A percentile compares a stretch with the other conserved stretches of the same genome.
These are phyloP conservation scores for Boletus reticulatus DNA, from an alignment of 768 basidiomycete genomes.

Conservation along the genomic window DNA sequence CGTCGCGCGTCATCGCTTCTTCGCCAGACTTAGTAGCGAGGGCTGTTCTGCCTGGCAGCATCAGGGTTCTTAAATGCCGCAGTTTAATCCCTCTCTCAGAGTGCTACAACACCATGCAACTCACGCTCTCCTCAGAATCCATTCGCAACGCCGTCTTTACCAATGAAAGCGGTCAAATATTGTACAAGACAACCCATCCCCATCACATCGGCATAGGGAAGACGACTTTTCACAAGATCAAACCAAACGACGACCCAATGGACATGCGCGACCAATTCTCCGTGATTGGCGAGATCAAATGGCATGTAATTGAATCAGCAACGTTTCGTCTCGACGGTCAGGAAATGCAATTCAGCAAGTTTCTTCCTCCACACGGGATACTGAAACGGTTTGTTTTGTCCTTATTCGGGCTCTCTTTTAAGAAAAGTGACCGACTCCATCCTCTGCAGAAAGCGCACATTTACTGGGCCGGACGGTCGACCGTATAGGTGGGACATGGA, in stretches of 20 bases:
- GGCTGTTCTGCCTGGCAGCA: too few relatives aligned
- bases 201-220: conserved; percentile 1
- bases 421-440: not conserved
- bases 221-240: conserved; percentile 23
- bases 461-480: conserved; percentile 31
- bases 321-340: conserved; percentile 29
- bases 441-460: conserved; percentile 21
- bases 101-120: not conserved
- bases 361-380: conserved; percentile 18
- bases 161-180: conserved; percentile 21
- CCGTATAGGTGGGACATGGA: conserved; percentile 33
- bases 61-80: too few relatives aligned
- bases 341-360: conserved; percentile 24
- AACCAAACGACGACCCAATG: conserved; percentile 12
- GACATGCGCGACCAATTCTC: conserved; percentile 29
- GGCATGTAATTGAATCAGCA: conserved; percentile 24
- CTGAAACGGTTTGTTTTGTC: conserved; percentile 10
- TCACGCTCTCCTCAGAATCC: conserved; percentile 19
- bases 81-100: too few relatives aligned
- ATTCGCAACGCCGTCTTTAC: conserved; percentile 21
- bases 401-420: not conserved
- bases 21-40: too few relatives aligned
- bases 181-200: conserved; percentile 25
- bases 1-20: too few relatives aligned
- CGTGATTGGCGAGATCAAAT: conserved; percentile 34